Base-by-base conservation (phyloP, 108 stramenopile species). In the Skeletonema menzelii region DNA sequence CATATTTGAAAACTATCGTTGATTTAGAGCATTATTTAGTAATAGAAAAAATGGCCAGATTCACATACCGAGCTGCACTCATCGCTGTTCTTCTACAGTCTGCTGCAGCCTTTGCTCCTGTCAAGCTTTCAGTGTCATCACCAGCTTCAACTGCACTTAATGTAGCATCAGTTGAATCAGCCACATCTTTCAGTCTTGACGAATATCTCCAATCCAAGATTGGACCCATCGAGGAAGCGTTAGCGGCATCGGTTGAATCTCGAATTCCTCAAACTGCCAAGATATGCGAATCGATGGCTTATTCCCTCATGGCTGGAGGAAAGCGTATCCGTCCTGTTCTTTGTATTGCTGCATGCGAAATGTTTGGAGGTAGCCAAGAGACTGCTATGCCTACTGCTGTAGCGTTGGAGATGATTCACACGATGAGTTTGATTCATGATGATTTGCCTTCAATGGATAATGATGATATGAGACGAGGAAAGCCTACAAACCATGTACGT, bases 381-480 rank as follows among this genome's bases (percentile, higher is more conserved):
- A 80, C 42, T 19, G 95, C 96, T 56, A 96, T 98, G 86, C 95
- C 96, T 8, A 88, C 96, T 10, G 97, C 96, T 11, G 92, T 97
- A n/a, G 88, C 93, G 27, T 59, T 96, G 67, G 97, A 98, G 84
- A 98, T 98, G 97, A 98, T 98, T 66, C 97, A 98, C 72, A 97
- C 97, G 27, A 98, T 98, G 97, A 92, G 91, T 70, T 84, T 98
- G 27, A 98, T 97, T 63, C 97, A 98, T 72, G 97, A 98, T 75
- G 97, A 98, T 84, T 83, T 98, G 80, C 97, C 97, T 5, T 71
- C 84, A 53, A 97, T 98, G 96, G 97, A 98, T 59, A 88, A 98
- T 67, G 97, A 98, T 77, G 96, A 96, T 72, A 82, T 97, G 35
- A 82, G 97, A 70, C 71, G 97, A 65, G 96, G 97, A 42, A 94